phyloP scores from a whole-genome alignment of 306 rosid species.

The Cyclanthera cordifolia region DNA sequence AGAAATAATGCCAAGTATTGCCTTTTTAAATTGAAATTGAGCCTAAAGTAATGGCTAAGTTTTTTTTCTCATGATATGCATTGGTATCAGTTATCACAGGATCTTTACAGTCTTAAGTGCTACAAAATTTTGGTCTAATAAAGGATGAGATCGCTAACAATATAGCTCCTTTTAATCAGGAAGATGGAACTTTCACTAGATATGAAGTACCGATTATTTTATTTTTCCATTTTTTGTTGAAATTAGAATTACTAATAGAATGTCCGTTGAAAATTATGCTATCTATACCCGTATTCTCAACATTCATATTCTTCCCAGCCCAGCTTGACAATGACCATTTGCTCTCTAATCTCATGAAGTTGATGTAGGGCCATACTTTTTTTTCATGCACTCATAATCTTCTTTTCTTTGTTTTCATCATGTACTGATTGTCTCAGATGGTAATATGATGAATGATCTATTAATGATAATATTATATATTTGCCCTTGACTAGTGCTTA shows the following conservation, averaged over 20 bases:
- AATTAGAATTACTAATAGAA: neutral
- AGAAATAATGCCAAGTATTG: neutral
- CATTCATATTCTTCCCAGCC: neutral
- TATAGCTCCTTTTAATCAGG: neutral
- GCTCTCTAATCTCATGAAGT: neutral
- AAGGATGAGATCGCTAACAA: neutral
- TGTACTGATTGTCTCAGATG: neutral
- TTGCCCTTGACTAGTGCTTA: neutral
- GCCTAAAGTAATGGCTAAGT: neutral
- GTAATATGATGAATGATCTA: neutral
- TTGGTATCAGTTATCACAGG: neutral
- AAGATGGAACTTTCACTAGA: neutral
- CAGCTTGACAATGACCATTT: neutral
- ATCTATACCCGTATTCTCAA: neutral
- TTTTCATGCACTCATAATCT: neutral
- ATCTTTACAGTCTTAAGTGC: neutral
- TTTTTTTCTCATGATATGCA: neutral
- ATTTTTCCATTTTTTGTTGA: neutral
- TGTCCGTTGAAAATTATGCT: neutral
- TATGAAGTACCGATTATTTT: neutral
- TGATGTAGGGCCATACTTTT: neutral
- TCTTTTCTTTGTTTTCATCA: neutral
- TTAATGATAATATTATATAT: neutral
- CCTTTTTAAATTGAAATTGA: neutral
- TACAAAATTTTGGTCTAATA: neutral